phyloP scores from a whole-genome alignment of 306 rosid species.

The Acacia confusa region DNA sequence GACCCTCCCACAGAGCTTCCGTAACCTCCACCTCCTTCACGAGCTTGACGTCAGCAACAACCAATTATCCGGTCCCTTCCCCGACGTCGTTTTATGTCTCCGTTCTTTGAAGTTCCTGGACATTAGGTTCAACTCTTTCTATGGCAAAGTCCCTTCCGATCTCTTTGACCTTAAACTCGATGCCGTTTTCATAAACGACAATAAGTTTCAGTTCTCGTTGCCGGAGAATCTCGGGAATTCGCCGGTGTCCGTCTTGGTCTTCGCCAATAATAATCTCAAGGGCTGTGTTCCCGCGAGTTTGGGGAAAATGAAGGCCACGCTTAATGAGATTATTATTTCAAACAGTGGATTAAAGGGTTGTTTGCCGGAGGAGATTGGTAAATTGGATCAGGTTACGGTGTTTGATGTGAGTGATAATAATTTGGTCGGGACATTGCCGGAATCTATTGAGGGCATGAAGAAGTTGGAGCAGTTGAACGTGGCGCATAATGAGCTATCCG shows the following conservation, averaged over 20 bases:
- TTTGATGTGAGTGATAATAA: constrained; percentile 68
- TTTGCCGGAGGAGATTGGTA: constrained; percentile 60
- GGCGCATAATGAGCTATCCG: constrained; percentile 66
- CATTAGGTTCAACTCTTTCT: constrained; percentile 63
- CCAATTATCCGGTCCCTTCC: constrained; percentile 66
- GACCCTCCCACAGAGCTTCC: constrained; percentile 49
- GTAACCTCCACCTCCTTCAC: constrained; percentile 45
- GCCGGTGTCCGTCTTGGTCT: constrained; percentile 65
- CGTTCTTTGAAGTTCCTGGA: constrained; percentile 57
- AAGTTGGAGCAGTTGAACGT: constrained; percentile 73
- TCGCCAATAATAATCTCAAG: constrained; percentile 64
- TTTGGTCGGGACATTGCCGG: constrained; percentile 71
- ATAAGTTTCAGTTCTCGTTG: constrained; percentile 53
- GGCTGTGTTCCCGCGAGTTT: constrained; percentile 69
- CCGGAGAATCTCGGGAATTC: constrained; percentile 62
- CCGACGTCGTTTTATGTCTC: constrained; percentile 49
- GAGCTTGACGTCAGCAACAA: constrained; percentile 85
- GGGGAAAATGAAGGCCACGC: constrained; percentile 56
- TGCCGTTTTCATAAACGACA: constrained; percentile 77
- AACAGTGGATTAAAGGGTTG: constrained; percentile 76
- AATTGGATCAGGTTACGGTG: constrained; percentile 53
- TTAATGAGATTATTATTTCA: constrained; percentile 59
- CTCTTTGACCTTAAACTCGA: constrained; percentile 71
- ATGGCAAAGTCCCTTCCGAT: constrained; percentile 54
- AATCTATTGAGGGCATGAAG: constrained; percentile 57